These are phyloP conservation scores for Hyaloscypha finlandica DNA, from an alignment of 495 filamentous ascomycete genomes.

Conservation along the genomic window DNA sequence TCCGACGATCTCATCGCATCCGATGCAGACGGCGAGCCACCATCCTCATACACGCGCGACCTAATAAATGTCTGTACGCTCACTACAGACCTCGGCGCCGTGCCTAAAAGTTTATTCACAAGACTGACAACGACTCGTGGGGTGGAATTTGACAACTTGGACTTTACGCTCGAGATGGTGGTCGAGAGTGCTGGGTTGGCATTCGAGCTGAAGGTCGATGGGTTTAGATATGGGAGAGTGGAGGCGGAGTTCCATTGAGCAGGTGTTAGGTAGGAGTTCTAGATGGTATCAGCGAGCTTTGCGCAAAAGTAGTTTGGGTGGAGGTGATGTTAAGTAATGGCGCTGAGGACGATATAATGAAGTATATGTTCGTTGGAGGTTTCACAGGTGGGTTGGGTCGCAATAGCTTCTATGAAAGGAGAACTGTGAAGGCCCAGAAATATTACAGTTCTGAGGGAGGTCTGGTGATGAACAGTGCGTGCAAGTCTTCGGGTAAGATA, in stretches of 20 bases:
- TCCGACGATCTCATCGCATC: conserved; percentile 75
- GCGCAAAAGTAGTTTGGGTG: neutral
- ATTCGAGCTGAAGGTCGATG: conserved; percentile 74
- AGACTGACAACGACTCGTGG: conserved; percentile 69
- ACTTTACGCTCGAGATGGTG: conserved; percentile 75
- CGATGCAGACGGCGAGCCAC: conserved; percentile 60
- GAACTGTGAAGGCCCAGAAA: neutral
- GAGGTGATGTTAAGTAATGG: neutral
- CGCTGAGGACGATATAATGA: neutral
- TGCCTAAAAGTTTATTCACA: conserved; percentile 66
- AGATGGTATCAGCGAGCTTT: neutral
- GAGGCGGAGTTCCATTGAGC: conserved; percentile 65
- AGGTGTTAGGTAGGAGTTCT: neutral
- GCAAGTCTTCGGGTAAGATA: neutral
- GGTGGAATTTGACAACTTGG: conserved; percentile 72
- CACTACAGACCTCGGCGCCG: conserved; percentile 70
- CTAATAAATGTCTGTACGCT: conserved; percentile 72
- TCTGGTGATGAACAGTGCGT: neutral
- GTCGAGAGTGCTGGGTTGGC: conserved; percentile 70
- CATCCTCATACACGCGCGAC: conserved; percentile 54
- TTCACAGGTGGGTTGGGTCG: neutral
- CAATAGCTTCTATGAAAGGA: neutral
- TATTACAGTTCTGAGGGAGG: neutral
- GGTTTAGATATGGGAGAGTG: conserved; percentile 70
- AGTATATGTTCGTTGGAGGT: neutral